phyloP scores from a whole-genome alignment of 1,284 basidiomycete species.

The Hortiboletus rubellus region DNA sequence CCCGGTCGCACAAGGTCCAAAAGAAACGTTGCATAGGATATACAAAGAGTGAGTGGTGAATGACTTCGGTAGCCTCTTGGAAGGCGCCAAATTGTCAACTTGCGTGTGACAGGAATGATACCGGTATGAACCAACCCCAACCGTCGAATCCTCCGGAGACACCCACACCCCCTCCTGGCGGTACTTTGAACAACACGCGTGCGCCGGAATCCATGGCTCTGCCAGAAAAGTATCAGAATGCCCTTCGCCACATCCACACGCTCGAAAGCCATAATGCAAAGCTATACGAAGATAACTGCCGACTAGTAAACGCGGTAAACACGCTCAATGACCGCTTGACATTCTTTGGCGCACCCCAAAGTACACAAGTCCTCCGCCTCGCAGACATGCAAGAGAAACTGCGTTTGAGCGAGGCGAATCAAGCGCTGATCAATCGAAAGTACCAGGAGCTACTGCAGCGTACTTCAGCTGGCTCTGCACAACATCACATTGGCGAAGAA shows the following conservation, averaged over 20 bases:
- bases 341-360: slow-evolving; percentile 19
- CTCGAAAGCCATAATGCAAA: slow-evolving; percentile 45
- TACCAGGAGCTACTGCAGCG: slow-evolving; percentile 28
- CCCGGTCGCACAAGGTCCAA: slow-evolving; percentile 1
- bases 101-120: slow-evolving; percentile 6
- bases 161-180: slow-evolving; percentile 3
- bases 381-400: slow-evolving; percentile 30
- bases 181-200: slow-evolving; percentile 44
- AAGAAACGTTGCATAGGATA: background rate
- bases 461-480: slow-evolving; percentile 12
- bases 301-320: slow-evolving; percentile 35
- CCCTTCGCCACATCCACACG: slow-evolving; percentile 35
- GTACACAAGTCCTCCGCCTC: slow-evolving; percentile 20
- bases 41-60: slow-evolving; percentile 15
- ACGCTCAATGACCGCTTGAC: slow-evolving; percentile 33
- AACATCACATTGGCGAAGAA: slow-evolving; percentile 23
- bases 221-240: slow-evolving; percentile 34
- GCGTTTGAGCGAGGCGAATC: slow-evolving; percentile 19
- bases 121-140: background rate
- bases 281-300: slow-evolving; percentile 53
- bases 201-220: slow-evolving; percentile 42
- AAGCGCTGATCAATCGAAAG: slow-evolving; percentile 17
- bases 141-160: slow-evolving; percentile 39
- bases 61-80: slow-evolving; percentile 20
- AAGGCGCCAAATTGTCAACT: background rate